Conservation (phyloP, 1,139 yeast genomes). For the Candida tropicalis region DNA sequence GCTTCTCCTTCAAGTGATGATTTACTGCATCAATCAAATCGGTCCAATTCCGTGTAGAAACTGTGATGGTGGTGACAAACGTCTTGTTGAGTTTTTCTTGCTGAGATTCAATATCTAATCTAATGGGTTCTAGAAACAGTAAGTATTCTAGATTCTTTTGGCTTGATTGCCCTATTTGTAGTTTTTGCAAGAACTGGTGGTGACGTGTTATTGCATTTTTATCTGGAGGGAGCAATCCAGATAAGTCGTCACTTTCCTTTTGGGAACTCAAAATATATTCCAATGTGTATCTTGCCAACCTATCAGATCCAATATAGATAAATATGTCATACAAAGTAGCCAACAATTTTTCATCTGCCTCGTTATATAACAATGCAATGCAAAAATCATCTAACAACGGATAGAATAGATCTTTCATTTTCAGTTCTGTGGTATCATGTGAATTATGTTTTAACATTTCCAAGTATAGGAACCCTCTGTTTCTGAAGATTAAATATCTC, state of each 20-base stretch:
- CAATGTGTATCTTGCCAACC: conserved; percentile 61
- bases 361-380: conserved; percentile 58
- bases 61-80: conserved; percentile 17
- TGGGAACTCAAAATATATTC: conserved; percentile 62
- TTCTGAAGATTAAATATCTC: conserved; percentile 77
- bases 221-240: conserved; percentile 37
- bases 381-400: conserved; percentile 59
- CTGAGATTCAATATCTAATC: conserved; percentile 27
- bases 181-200: background rate
- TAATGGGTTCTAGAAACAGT: conserved; percentile 31
- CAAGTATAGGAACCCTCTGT: conserved; percentile 74
- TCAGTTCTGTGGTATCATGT: conserved; percentile 11
- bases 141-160: conserved; percentile 14
- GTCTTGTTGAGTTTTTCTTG: conserved; percentile 19
- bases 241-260: conserved; percentile 47
- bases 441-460: conserved; percentile 37
- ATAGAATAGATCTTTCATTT: conserved; percentile 34
- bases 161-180: background rate
- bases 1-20: conserved; percentile 28
- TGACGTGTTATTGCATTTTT: conserved; percentile 12
- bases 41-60: conserved; percentile 22
- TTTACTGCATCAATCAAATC: conserved; percentile 31
- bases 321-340: conserved; percentile 52
- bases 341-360: conserved; percentile 60
- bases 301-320: conserved; percentile 44